These are phyloP conservation scores for Xerocomellus amylosporus DNA, from an alignment of 768 basidiomycete species.

Conservation along the genomic window DNA sequence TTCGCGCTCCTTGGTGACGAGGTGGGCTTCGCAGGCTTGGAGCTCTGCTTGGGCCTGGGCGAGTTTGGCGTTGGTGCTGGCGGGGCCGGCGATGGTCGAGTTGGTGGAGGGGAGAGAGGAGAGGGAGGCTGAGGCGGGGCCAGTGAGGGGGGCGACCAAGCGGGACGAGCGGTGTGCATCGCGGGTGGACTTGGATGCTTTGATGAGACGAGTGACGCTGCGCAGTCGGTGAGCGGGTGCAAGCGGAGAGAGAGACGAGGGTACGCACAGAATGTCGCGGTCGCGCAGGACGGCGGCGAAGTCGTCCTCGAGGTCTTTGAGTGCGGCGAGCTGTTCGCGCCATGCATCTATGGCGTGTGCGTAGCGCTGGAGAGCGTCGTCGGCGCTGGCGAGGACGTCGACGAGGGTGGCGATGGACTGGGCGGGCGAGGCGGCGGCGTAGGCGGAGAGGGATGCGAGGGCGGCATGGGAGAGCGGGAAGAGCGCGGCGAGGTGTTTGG, in stretches of 20 bases:
- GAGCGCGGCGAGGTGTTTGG: slow-evolving; percentile 55
- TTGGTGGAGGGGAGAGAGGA: slow-evolving; percentile 39
- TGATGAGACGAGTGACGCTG: slow-evolving; percentile 78
- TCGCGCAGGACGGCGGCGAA: slow-evolving; percentile 63
- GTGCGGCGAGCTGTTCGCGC: slow-evolving; percentile 53
- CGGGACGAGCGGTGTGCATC: slow-evolving; percentile 36
- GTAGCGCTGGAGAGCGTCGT: slow-evolving; percentile 67
- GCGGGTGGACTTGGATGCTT: slow-evolving; percentile 60
- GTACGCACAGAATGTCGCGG: slow-evolving; percentile 74
- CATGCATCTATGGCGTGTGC: slow-evolving; percentile 60
- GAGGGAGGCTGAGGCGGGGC: slow-evolving; percentile 42
- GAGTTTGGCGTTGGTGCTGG: slow-evolving; percentile 44
- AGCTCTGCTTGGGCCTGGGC: slow-evolving; percentile 69
- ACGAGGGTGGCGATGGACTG: slow-evolving; percentile 42
- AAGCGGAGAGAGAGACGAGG: background rate
- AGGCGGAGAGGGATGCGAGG: slow-evolving; percentile 65
- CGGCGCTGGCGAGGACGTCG: slow-evolving; percentile 56
- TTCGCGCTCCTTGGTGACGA: slow-evolving; percentile 67
- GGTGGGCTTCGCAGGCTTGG: slow-evolving; percentile 77
- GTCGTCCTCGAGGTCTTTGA: slow-evolving; percentile 73
- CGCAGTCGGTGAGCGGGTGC: background rate
- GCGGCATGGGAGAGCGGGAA: slow-evolving; percentile 60
- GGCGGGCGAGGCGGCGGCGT: slow-evolving; percentile 45
- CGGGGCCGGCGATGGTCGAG: slow-evolving; percentile 23
- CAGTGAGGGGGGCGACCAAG: slow-evolving; percentile 13